These are phyloP conservation scores for Lachancea dasiensis DNA, from an alignment of 805 yeast species.

Conservation along the genomic window DNA sequence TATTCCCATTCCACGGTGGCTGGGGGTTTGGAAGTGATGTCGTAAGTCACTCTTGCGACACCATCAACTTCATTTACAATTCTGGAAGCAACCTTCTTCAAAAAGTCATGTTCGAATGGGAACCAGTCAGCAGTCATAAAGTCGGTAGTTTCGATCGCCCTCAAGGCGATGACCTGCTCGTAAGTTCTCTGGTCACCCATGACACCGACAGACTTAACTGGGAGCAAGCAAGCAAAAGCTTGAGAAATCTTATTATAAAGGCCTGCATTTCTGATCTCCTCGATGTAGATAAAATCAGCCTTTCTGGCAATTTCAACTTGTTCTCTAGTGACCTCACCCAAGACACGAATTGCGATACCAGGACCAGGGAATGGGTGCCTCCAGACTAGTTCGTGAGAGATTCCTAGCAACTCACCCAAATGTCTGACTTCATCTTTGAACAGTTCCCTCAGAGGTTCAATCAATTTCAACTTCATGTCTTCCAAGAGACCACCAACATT, in stretches of 20 bases:
- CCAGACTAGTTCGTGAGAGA: conserved; percentile 96
- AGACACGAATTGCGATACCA: conserved; percentile 96
- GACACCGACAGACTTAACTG: conserved; percentile 98
- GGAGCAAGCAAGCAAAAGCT: conserved; percentile 95
- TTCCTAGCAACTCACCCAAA: conserved; percentile 89
- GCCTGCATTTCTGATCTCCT: conserved; percentile 91
- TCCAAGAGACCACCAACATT: conserved; percentile 98
- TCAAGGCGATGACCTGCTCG: conserved; percentile 97
- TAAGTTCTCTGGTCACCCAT: conserved; percentile 99
- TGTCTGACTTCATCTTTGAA: conserved; percentile 99
- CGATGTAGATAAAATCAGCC: conserved; percentile 94
- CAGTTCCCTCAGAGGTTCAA: conserved; percentile 97
- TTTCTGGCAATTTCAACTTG: conserved; percentile 97
- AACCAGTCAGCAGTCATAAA: conserved; percentile 99
- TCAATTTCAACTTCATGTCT: conserved; percentile 95
- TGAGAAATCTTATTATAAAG: conserved; percentile 89
- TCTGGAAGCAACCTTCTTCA: conserved; percentile 89
- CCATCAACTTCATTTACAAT: conserved; percentile 98
- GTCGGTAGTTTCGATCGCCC: conserved; percentile 96
- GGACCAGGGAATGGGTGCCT: conserved; percentile 99
- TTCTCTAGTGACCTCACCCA: conserved; percentile 90
- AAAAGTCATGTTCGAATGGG: conserved; percentile 84
- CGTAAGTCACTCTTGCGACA: conserved; percentile 98
- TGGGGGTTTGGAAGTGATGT: conserved; percentile 98
- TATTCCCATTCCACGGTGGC: conserved; percentile 99